phyloP scores from a whole-genome alignment of 2,329 filamentous ascomycete genomes.

The Tolypocladium ovalisporum region DNA sequence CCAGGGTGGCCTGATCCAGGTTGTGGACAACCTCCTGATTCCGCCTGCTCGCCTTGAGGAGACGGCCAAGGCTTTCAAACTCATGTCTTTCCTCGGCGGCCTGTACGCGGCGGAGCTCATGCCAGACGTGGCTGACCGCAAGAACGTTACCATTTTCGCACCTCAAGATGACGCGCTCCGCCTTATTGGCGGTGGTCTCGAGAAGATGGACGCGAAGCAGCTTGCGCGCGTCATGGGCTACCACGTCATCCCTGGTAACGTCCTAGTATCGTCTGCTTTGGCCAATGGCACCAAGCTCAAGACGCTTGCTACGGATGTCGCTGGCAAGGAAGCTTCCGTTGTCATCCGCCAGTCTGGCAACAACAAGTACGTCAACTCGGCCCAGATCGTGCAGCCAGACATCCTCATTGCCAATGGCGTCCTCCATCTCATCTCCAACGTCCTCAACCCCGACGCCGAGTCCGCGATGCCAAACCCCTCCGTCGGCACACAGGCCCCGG shows the following conservation, averaged over 20 bases:
- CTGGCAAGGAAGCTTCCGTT: constrained; percentile 26
- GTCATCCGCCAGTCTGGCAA: constrained; percentile 27
- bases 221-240: constrained; percentile 48
- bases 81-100: constrained; percentile 26
- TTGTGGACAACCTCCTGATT: constrained; percentile 39
- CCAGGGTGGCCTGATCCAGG: constrained; percentile 37
- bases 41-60: constrained; percentile 36
- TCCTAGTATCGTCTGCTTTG: constrained; percentile 37
- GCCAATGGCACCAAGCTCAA: constrained; percentile 17
- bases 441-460: constrained; percentile 32
- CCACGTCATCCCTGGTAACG: constrained; percentile 48
- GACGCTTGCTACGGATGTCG: constrained; percentile 26
- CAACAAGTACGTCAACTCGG: constrained; percentile 41
- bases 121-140: constrained; percentile 28
- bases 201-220: constrained; percentile 32
- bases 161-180: constrained; percentile 51
- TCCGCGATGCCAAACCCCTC: constrained; percentile 24
- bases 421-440: constrained; percentile 45
- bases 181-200: constrained; percentile 39
- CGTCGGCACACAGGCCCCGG: constrained; percentile 32
- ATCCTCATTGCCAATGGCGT: constrained; percentile 47
- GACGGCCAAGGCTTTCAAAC: constrained; percentile 36
- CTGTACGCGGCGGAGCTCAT: constrained; percentile 21
- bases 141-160: constrained; percentile 50
- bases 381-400: constrained; percentile 39